Base-by-base conservation (phyloP, 495 filamentous ascomycete species). In the Neurospora hispaniola region DNA sequence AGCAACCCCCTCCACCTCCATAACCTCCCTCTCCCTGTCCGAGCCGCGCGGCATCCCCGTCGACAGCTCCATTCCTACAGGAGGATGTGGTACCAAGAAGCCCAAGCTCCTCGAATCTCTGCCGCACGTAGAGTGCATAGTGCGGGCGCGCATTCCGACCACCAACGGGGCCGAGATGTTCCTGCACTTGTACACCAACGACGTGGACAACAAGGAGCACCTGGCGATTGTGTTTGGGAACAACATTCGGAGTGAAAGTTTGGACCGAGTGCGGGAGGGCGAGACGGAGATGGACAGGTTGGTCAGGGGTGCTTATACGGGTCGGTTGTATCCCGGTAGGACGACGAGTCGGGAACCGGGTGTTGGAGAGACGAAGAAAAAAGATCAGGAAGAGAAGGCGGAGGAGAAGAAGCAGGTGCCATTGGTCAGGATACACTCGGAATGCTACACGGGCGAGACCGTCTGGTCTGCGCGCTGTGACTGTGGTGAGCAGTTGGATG, bases 401-500 rank as follows among this genome's bases (percentile, higher is more conserved):
- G 70, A 46, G 5, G 23, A 31, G 9, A 38, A 69, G 14, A 38
- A 18, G 6, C 68, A 71, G 71, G 76, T 79, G 39, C 94, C 96
- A 0, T 84, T 98, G 44, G 94, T 98, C 18, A 87, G 96, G 71
- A 98, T 99, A 80, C 96, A 99, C 80, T 96, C 92, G 9, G 96
- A 99, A 80, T 99, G 96, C 84, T 99, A 99, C 81, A 99, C 96
- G 0, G 96, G 96, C 16, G 96, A 99, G 84, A 98, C 95, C 0
- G 95, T 95, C 0, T 98, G 96, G 96, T 97, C 93, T 1, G 95
- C 96, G 35, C 89, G 96, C 6, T 99, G 96, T 81, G 96, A 99
- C 81, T 99, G 96, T 80, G 96, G 96, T 39, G 96, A 98, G 81
- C 96, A 99, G 80, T 85, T 99, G 3, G 96, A 99, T 78, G 96